A percentile compares a stretch with the other conserved stretches of the same genome.
Conservation (phyloP, 495 filamentous ascomycete species). For the Penicillium bovifimosum region DNA sequence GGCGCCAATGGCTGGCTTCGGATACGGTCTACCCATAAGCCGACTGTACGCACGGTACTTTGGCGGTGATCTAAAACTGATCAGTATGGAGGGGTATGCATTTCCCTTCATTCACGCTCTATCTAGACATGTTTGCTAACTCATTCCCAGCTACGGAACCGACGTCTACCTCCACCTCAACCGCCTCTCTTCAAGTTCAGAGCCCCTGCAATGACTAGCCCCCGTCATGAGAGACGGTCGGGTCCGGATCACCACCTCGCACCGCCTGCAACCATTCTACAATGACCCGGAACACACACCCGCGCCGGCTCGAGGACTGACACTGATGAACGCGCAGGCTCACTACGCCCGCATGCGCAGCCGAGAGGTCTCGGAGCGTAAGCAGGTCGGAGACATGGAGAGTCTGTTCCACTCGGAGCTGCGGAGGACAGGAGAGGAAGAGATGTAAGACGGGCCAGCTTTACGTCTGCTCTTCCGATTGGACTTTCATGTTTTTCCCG, state of each 20-base stretch:
- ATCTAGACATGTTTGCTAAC: slow-evolving; percentile 2
- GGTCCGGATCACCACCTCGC: slow-evolving; percentile 43
- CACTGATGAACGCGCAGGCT: slow-evolving; percentile 60
- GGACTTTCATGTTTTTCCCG: neutral
- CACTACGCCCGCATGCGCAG: slow-evolving; percentile 46
- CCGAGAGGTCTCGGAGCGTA: slow-evolving; percentile 73
- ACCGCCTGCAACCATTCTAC: slow-evolving; percentile 44
- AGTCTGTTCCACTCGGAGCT: slow-evolving; percentile 44
- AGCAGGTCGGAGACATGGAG: slow-evolving; percentile 81
- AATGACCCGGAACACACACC: slow-evolving; percentile 32
- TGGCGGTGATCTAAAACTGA: slow-evolving; percentile 92
- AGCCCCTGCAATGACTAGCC: slow-evolving; percentile 97
- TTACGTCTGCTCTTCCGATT: neutral
- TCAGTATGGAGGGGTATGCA: slow-evolving; percentile 97
- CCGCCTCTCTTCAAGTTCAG: slow-evolving; percentile 87
- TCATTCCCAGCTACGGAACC: slow-evolving; percentile 75
- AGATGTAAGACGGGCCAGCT: slow-evolving; percentile 8
- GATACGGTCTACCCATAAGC: slow-evolving; percentile 90
- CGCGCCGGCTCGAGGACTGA: slow-evolving; percentile 75
- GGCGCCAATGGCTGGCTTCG: slow-evolving; percentile 97
- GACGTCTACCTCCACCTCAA: slow-evolving; percentile 98
- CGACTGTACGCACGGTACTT: slow-evolving; percentile 95
- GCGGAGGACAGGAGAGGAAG: slow-evolving; percentile 17
- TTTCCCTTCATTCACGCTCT: neutral
- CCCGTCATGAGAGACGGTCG: slow-evolving; percentile 84